phyloP scores from a whole-genome alignment of 768 basidiomycete species.

The Tricholoma flavovirens region DNA sequence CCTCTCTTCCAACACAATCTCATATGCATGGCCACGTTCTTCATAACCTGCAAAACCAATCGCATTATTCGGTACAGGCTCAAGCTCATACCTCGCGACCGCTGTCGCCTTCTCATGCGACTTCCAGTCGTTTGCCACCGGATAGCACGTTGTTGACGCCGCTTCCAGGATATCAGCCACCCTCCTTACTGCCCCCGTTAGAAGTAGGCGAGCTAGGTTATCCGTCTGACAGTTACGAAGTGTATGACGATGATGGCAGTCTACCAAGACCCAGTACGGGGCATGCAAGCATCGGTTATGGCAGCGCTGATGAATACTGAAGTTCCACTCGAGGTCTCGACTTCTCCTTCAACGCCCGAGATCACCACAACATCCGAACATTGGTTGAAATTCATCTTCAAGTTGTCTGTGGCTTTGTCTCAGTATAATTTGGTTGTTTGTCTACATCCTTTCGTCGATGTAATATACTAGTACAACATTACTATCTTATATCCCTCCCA shows the following conservation, averaged over 20 bases:
- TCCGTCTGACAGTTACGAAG: slow-evolving; percentile 26
- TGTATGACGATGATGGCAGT: slow-evolving; percentile 36
- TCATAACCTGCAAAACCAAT: slow-evolving; percentile 21
- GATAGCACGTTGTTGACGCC: slow-evolving; percentile 70
- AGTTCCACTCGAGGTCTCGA: not conserved
- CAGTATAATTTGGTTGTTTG: slow-evolving; percentile 3
- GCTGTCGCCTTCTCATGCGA: slow-evolving; percentile 15
- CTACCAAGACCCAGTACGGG: slow-evolving; percentile 36
- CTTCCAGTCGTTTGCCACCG: slow-evolving; percentile 44
- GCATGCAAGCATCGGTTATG: slow-evolving; percentile 30
- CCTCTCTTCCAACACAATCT: slow-evolving; percentile 22
- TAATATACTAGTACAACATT: slow-evolving; percentile 4
- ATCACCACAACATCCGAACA: not conserved
- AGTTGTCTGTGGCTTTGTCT: not conserved
- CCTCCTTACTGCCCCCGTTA: slow-evolving; percentile 32
- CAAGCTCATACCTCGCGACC: slow-evolving; percentile 17
- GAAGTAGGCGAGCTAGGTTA: slow-evolving; percentile 22
- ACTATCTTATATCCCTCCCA: slow-evolving; percentile 8
- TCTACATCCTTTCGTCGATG: not conserved
- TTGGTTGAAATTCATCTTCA: slow-evolving; percentile 1
- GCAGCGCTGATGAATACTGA: slow-evolving; percentile 27
- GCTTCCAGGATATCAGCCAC: slow-evolving; percentile 50
- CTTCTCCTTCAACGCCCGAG: not conserved
- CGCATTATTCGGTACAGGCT: slow-evolving; percentile 9
- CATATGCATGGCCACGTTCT: slow-evolving; percentile 20